Evolutionary conservation across 116 monocot genomes (phyloP).

Genomic region (Trichopus zeylanicus): DNA sequence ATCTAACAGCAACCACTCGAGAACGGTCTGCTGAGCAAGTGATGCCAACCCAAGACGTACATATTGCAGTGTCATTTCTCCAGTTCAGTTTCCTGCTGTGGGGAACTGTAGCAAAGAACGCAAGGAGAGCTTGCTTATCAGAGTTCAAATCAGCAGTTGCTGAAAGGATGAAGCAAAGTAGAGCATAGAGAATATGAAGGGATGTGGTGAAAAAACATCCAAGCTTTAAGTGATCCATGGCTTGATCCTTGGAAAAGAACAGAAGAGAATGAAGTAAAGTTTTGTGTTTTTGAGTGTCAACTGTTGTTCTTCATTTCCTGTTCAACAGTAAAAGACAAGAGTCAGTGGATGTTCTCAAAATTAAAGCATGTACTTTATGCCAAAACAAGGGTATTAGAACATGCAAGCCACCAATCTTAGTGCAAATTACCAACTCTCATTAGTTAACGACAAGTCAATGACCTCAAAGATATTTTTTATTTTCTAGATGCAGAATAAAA

Average conservation of each 20-base stretch:
- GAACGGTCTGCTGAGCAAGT: conserved; percentile 35
- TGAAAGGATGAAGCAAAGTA: conserved; percentile 17
- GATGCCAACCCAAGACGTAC: conserved; percentile 77
- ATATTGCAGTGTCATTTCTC: conserved; percentile 40
- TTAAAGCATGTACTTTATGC: too few relatives aligned
- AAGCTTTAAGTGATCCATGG: conserved; percentile 20
- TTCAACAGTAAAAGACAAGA: conserved; percentile 4
- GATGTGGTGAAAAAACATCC: conserved; percentile 4
- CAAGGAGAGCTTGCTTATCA: conserved; percentile 72
- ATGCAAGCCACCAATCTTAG: background rate
- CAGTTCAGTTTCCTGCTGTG: conserved; percentile 85
- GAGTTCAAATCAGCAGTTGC: conserved; percentile 48
- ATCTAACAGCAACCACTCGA: conserved; percentile 57
- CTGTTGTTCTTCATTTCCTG: conserved; percentile 4
- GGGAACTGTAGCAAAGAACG: conserved; percentile 41
- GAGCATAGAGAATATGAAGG: conserved; percentile 19
- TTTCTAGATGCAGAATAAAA: background rate
- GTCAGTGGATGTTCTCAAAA: background rate
- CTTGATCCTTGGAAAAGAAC: conserved; percentile 17
- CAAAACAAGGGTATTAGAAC: background rate
- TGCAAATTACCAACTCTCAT: too few relatives aligned
- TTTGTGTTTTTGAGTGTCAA: background rate
- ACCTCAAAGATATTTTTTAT: background rate
- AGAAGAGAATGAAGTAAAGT: background rate
- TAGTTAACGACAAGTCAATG: background rate